phyloP scores from a whole-genome alignment of 192 early-diverging fungal species.

The Backusella sp. region DNA sequence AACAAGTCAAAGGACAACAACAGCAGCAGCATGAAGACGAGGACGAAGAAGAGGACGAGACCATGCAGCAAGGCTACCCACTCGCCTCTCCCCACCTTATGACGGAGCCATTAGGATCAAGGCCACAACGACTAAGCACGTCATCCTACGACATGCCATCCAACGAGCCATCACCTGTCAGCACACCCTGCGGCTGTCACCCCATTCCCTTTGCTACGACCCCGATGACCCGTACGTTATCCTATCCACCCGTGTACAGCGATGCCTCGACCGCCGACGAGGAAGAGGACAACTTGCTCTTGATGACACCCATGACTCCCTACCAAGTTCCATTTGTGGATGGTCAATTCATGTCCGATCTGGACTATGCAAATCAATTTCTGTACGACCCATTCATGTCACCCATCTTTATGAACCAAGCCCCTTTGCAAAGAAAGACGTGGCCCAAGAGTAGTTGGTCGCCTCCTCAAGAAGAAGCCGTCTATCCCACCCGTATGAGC shows the following conservation, averaged over 20 bases:
- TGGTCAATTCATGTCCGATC: neutral
- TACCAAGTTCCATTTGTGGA: constrained; percentile 7
- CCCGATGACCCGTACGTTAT: constrained; percentile 2
- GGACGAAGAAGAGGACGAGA: neutral
- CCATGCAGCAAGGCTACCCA: neutral
- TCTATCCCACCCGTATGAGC: neutral
- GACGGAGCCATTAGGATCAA: constrained; percentile 6
- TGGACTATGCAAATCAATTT: neutral
- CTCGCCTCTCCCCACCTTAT: neutral
- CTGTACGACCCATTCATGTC: neutral
- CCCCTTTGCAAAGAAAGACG: neutral
- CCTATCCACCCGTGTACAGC: neutral
- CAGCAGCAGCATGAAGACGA: neutral
- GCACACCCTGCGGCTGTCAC: neutral
- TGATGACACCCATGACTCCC: constrained; percentile 16
- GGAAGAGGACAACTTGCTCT: constrained; percentile 5
- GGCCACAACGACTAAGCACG: constrained; percentile 1
- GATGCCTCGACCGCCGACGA: neutral
- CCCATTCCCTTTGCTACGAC: neutral
- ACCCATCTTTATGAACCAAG: constrained; percentile 3
- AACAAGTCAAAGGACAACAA: constrained; percentile 19
- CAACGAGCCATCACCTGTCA: neutral
- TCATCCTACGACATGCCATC: constrained; percentile 1
- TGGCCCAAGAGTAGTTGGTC: neutral
- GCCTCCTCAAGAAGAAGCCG: neutral